Conservation (phyloP, 176 grass and related monocot genomes). For the Zizania latifolia region DNA sequence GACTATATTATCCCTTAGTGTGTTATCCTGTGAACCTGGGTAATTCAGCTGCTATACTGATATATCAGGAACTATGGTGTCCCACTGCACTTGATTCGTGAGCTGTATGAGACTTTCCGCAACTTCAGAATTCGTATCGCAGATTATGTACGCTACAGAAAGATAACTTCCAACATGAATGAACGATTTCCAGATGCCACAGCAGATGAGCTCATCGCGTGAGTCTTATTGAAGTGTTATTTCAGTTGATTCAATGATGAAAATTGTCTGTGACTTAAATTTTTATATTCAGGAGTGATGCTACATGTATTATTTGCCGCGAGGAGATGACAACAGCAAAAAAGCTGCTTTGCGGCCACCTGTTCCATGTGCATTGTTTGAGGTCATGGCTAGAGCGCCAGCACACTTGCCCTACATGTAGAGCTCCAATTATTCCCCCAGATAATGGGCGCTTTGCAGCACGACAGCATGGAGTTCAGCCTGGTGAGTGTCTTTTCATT, state of each 20-base stretch:
- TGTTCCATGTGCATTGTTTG: constrained; percentile 94
- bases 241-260: background rate
- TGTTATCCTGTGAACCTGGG: background rate
- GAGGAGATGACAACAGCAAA: constrained; percentile 95
- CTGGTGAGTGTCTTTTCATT: constrained; percentile 49
- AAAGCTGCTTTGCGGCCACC: constrained; percentile 85
- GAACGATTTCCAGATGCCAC: constrained; percentile 90
- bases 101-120: constrained; percentile 93
- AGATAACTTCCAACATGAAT: constrained; percentile 98
- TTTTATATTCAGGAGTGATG: constrained; percentile 62
- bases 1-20: background rate
- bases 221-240: constrained; percentile 29
- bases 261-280: background rate
- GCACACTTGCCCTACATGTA: constrained; percentile 92
- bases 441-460: constrained; percentile 48
- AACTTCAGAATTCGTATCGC: constrained; percentile 79
- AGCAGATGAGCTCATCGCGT: constrained; percentile 72
- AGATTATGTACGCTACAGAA: constrained; percentile 89
- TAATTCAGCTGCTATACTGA: constrained; percentile 16
- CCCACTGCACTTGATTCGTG: constrained; percentile 89
- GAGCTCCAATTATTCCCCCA: constrained; percentile 76
- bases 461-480: constrained; percentile 53
- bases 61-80: constrained; percentile 91
- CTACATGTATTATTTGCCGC: constrained; percentile 97
- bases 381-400: constrained; percentile 95